A percentile compares a stretch with the other conserved stretches of the same genome.
These are phyloP conservation scores for Aureobasidium sp. DNA, from an alignment of 2,329 filamentous ascomycete genomes.

Conservation along the genomic window DNA sequence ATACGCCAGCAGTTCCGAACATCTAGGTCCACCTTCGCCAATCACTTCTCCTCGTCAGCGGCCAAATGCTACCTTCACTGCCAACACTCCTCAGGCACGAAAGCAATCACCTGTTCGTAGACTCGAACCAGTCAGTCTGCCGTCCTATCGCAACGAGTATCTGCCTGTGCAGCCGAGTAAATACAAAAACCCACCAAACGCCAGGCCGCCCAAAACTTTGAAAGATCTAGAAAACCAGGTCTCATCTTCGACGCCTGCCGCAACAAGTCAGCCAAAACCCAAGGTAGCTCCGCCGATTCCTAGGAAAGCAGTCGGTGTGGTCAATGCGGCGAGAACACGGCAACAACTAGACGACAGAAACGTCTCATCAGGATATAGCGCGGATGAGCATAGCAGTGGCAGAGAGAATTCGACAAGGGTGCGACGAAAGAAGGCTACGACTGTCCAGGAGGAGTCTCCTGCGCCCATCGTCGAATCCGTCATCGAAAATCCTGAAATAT, in stretches of 20 bases:
- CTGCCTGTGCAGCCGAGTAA: slow-evolving; percentile 32
- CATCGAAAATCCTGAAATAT: not conserved
- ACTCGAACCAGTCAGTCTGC: slow-evolving; percentile 19
- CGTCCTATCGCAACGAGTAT: slow-evolving; percentile 46
- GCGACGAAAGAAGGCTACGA: slow-evolving; percentile 33
- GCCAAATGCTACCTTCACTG: not conserved
- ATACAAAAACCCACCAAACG: slow-evolving; percentile 23
- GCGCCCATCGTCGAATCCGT: not conserved
- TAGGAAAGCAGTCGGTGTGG: slow-evolving; percentile 32
- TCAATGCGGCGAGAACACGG: slow-evolving; percentile 27
- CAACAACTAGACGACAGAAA: slow-evolving; percentile 27
- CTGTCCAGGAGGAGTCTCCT: not conserved
- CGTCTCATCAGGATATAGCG: slow-evolving; percentile 14
- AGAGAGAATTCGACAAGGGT: slow-evolving; percentile 21
- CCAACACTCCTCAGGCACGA: slow-evolving; percentile 9
- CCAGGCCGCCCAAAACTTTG: slow-evolving; percentile 21
- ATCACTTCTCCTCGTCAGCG: slow-evolving; percentile 5
- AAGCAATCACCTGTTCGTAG: slow-evolving; percentile 17
- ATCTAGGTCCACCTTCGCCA: slow-evolving; percentile 13
- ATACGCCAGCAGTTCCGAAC: slow-evolving; percentile 8
- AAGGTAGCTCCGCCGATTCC: slow-evolving; percentile 24
- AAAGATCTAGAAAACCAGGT: not conserved
- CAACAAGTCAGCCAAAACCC: not conserved
- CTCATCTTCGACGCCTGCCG: slow-evolving; percentile 8
- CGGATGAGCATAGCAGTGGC: slow-evolving; percentile 17